Conservation (phyloP, 352 stramenopile genomes). For the Phytophthora sojae region DNA sequence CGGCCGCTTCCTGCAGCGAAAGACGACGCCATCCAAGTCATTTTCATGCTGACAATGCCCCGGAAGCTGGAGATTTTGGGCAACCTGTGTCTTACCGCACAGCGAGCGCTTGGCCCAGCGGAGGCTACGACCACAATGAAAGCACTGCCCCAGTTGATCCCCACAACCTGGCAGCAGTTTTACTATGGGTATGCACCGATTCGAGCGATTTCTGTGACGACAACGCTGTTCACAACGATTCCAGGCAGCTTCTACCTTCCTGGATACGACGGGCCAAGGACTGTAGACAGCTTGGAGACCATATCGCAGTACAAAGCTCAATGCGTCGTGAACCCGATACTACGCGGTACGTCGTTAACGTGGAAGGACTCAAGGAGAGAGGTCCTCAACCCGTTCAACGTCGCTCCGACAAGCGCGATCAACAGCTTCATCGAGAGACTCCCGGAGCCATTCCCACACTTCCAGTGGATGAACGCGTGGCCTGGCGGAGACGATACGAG, state of each 20-base stretch:
- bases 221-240: conserved; percentile 24
- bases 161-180: conserved; percentile 33
- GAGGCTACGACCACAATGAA: conserved; percentile 16
- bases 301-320: conserved; percentile 20
- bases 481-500: conserved; percentile 39
- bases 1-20: conserved; percentile 39
- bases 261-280: conserved; percentile 11
- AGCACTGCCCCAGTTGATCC: conserved; percentile 1
- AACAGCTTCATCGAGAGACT: conserved; percentile 47
- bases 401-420: conserved; percentile 32
- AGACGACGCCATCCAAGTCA: conserved; percentile 34
- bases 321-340: conserved; percentile 54
- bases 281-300: conserved; percentile 24
- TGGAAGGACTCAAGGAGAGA: conserved; percentile 38
- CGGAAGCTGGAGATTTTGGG: conserved; percentile 45
- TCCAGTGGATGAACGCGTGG: conserved; percentile 59
- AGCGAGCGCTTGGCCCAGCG: conserved; percentile 38
- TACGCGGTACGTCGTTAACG: conserved; percentile 24
- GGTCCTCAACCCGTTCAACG: conserved; percentile 49
- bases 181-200: conserved; percentile 14
- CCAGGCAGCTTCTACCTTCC: conserved; percentile 25
- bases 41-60: conserved; percentile 58
- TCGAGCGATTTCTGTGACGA: conserved; percentile 1
- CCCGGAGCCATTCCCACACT: conserved; percentile 13
- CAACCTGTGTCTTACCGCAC: conserved; percentile 45